Evolutionary conservation across 2,329 filamentous ascomycete genomes (phyloP), one percentile per base, ranked within the genome.

Genomic region (Penicillium glabrum): DNA sequence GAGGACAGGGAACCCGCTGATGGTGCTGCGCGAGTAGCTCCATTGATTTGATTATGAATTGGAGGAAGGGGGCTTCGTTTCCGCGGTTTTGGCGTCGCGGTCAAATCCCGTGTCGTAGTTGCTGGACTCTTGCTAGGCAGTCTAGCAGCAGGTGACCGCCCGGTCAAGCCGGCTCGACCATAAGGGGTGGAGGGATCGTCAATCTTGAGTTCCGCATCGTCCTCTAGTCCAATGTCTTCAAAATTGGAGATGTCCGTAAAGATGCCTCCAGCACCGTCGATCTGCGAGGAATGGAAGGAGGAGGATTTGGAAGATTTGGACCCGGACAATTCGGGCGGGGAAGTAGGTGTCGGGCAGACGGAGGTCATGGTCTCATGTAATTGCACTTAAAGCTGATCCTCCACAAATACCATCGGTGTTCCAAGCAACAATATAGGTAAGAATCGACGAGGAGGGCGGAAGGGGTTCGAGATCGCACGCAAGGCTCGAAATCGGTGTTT

Each of bases 231-330:
- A 71, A 97, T 96, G 63, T 97, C 93, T 73, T 98, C 93, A 68
- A 97, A 97, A 72, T 97, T 87, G 61, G 86, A 87, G 56, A 89
- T 84, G 69, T 96, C 90, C 51, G 86, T 82, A 46, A 90, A 79
- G 50, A 86, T 82, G 64, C 82, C 85, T 68, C 88, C 86, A 26
- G 77, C 75, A 65, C 90, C 89, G 67, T 91, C 89, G 67, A 86
- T 79, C 51, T 87, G 89, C 60, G 85, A 87, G 37, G 92, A 96
- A 66, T 88, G 89, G 68, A 93, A 89, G 49, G 91, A 96, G 5
- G 91, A 96, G 27, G 91, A 92, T 76, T 95, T 96, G 63, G 91
- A 96, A 61, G 91, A 95, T 75, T 93, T 96, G 59, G 91, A 96
- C 64, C 82, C 83, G 61, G 89, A 91, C 77, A 96, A 86, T 68